These are phyloP conservation scores for Kwoniella mangroviensis DNA, from an alignment of 768 basidiomycete species.

Conservation along the genomic window DNA sequence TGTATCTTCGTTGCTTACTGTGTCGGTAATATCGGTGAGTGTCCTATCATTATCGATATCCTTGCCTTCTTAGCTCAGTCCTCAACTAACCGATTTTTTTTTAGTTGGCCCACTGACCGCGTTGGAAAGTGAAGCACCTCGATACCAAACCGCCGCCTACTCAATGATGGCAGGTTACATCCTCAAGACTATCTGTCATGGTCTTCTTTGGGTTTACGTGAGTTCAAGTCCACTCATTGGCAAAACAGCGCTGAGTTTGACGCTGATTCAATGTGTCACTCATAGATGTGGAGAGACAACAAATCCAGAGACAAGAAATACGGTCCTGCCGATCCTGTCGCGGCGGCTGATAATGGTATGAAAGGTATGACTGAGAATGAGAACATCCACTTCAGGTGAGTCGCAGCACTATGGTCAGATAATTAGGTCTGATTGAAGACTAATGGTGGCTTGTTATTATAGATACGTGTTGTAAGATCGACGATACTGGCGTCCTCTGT, in stretches of 20 bases:
- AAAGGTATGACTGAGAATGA: conserved; percentile 55
- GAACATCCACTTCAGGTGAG: conserved; percentile 49
- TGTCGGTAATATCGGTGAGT: conserved; percentile 47
- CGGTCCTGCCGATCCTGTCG: conserved; percentile 50
- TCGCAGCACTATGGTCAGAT: neutral
- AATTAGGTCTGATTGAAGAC: no score
- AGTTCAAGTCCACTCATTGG: neutral
- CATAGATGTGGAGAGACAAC: conserved; percentile 54
- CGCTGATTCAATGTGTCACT: neutral
- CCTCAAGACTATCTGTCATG: conserved; percentile 48
- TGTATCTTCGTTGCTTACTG: conserved; percentile 56
- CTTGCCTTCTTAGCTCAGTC: no score
- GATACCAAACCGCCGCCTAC: conserved; percentile 52
- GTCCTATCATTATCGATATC: neutral
- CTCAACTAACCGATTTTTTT: no score
- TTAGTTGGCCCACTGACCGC: conserved; percentile 45
- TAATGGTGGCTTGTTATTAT: neutral
- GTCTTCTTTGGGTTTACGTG: conserved; percentile 42
- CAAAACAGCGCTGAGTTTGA: neutral
- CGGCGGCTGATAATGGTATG: conserved; percentile 56
- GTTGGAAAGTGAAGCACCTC: conserved; percentile 47
- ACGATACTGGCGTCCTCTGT: no score
- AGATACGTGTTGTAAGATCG: neutral
- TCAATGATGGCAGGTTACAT: conserved; percentile 53
- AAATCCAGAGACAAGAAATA: conserved; percentile 47